phyloP scores from a whole-genome alignment of 495 filamentous ascomycete species.

The Hypoxylon rickii region DNA sequence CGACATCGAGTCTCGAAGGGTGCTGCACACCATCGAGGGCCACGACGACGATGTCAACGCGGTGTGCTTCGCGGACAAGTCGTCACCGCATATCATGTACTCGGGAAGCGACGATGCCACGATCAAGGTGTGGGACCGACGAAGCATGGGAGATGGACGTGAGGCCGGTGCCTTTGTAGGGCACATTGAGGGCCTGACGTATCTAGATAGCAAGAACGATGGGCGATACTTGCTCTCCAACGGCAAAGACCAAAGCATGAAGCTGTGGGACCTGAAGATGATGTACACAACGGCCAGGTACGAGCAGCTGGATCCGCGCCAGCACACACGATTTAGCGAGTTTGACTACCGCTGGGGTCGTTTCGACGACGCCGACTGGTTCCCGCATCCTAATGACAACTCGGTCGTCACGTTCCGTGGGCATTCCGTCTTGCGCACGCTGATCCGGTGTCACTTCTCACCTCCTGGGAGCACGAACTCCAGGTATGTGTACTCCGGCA shows the following conservation, averaged over 20 bases:
- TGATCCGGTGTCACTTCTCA: conserved; percentile 96
- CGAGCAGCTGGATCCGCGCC: conserved; percentile 49
- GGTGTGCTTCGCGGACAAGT: conserved; percentile 89
- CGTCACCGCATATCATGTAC: conserved; percentile 92
- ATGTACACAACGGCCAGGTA: conserved; percentile 74
- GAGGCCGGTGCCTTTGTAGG: conserved; percentile 92
- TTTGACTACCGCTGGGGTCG: conserved; percentile 86
- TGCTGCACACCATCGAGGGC: conserved; percentile 74
- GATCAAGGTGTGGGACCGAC: conserved; percentile 94
- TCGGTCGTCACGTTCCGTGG: conserved; percentile 92
- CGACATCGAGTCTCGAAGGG: conserved; percentile 78
- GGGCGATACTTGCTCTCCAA: conserved; percentile 94
- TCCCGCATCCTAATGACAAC: conserved; percentile 82
- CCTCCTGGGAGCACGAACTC: conserved; percentile 86
- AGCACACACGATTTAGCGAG: conserved; percentile 59
- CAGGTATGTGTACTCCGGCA: conserved; percentile 90
- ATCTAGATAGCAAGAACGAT: conserved; percentile 95
- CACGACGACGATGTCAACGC: conserved; percentile 94
- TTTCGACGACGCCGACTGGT: conserved; percentile 71
- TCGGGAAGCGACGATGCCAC: conserved; percentile 95
- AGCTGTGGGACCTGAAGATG: conserved; percentile 90
- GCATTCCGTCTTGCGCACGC: conserved; percentile 82
- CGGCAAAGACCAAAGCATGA: conserved; percentile 95
- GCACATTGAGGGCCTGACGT: conserved; percentile 92
- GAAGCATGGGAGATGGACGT: conserved; percentile 83